Conservation (phyloP, 169 alveolate genomes). For the Plasmodium gallinaceum region DNA sequence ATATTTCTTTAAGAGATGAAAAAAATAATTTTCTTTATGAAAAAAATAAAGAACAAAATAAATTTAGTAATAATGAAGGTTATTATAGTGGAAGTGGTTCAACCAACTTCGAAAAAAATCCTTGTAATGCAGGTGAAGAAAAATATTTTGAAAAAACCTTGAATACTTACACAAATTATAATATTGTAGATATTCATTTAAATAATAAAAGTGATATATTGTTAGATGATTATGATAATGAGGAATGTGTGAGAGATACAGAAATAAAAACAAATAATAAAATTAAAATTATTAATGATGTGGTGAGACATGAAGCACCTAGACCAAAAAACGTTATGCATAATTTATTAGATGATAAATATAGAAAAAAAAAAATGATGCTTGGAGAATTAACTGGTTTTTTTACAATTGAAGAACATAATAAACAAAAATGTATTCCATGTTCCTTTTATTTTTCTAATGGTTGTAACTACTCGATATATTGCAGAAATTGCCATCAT, state of each 20-base stretch:
- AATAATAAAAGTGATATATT: not conserved
- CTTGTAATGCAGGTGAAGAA: not conserved
- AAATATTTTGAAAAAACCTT: not conserved
- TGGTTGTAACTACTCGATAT: constrained; percentile 14
- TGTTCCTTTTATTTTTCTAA: constrained; percentile 9
- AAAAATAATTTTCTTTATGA: too few relatives aligned
- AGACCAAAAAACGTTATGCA: not conserved
- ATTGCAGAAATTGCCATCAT: constrained; percentile 22
- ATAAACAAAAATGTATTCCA: constrained; percentile 1
- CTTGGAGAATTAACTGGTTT: not conserved
- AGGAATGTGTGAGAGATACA: constrained; percentile 2
- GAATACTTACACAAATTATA: not conserved
- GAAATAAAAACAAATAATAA: constrained; percentile 3
- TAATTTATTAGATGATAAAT: not conserved
- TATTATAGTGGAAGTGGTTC: constrained; percentile 17
- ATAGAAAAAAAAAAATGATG: not conserved
- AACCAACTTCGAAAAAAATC: constrained; percentile 5
- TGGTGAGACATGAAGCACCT: constrained; percentile 12
- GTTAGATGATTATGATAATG: constrained; percentile 5
- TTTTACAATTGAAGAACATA: constrained; percentile 13
- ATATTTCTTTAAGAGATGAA: too few relatives aligned
- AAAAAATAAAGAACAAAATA: too few relatives aligned
- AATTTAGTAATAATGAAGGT: not conserved
- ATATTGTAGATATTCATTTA: too few relatives aligned
- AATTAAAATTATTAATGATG: constrained; percentile 6